phyloP scores from a whole-genome alignment of 495 filamentous ascomycete species.

The Melanomma pulvis-pyrius region DNA sequence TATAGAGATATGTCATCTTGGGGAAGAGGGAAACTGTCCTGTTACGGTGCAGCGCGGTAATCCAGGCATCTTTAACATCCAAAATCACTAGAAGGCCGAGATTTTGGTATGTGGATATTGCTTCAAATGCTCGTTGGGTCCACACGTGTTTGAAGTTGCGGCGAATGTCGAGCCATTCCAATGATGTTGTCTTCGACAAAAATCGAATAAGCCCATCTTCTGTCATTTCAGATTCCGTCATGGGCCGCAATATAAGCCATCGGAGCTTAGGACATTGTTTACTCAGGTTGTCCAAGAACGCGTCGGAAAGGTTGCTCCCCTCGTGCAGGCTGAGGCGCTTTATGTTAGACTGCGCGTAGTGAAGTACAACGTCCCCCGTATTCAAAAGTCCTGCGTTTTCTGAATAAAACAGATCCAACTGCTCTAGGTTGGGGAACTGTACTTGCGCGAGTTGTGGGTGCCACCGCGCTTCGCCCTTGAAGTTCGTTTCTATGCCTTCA shows the following conservation, averaged over 20 bases:
- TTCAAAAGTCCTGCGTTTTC: neutral
- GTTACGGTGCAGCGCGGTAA: neutral
- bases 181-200: neutral
- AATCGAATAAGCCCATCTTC: neutral
- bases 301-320: neutral
- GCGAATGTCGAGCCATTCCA: neutral
- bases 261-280: neutral
- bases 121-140: too few relatives aligned
- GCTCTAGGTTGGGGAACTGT: neutral
- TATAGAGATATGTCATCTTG: neutral
- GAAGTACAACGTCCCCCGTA: neutral
- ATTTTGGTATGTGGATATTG: neutral
- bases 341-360: neutral
- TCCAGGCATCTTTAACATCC: neutral
- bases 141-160: neutral
- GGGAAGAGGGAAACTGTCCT: neutral
- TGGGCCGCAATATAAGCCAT: neutral
- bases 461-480: neutral
- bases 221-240: neutral
- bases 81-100: neutral
- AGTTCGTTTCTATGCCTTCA: neutral
- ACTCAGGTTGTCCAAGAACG: neutral
- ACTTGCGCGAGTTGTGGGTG: neutral
- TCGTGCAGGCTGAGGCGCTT: neutral
- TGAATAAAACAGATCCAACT: neutral